These are phyloP conservation scores for Sicyos baderoa DNA, from an alignment of 306 rosid genomes.

Conservation along the genomic window DNA sequence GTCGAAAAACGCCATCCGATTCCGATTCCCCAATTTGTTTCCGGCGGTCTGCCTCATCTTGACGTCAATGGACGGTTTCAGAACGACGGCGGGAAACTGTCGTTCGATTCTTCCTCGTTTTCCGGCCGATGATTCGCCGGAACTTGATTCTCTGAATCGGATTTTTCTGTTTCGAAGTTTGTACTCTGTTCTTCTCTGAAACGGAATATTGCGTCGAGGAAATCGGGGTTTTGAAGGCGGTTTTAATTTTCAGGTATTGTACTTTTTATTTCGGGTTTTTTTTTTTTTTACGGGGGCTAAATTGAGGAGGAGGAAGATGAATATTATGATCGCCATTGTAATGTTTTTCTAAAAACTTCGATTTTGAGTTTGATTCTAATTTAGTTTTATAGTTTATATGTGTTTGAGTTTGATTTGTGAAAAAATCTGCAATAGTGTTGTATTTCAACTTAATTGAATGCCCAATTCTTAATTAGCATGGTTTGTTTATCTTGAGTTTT, in stretches of 20 bases:
- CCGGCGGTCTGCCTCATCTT: background rate
- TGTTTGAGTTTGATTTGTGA: too few species aligned
- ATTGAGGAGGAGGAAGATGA: too few species aligned
- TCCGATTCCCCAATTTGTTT: background rate
- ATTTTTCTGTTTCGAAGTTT: too few species aligned
- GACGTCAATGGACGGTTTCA: slow-evolving; percentile 1
- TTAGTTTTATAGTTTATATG: too few species aligned
- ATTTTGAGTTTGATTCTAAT: too few species aligned
- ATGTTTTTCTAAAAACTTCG: too few species aligned
- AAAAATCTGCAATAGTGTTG: too few species aligned
- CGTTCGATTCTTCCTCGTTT: background rate
- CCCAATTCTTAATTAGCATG: too few species aligned
- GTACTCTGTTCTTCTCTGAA: background rate
- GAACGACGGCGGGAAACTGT: background rate
- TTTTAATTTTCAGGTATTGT: background rate
- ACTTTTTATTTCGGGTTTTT: background rate
- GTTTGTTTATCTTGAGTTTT: too few species aligned
- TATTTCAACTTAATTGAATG: too few species aligned
- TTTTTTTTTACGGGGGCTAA: background rate
- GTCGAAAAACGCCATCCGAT: background rate
- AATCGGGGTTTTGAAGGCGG: background rate
- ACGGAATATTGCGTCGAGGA: background rate
- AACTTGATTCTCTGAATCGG: background rate
- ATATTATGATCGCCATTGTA: too few species aligned
- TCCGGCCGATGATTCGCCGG: slow-evolving; percentile 1